Evolutionary conservation across 2,329 filamentous ascomycete genomes (phyloP).

Genomic region (Venturia aucupariae): DNA sequence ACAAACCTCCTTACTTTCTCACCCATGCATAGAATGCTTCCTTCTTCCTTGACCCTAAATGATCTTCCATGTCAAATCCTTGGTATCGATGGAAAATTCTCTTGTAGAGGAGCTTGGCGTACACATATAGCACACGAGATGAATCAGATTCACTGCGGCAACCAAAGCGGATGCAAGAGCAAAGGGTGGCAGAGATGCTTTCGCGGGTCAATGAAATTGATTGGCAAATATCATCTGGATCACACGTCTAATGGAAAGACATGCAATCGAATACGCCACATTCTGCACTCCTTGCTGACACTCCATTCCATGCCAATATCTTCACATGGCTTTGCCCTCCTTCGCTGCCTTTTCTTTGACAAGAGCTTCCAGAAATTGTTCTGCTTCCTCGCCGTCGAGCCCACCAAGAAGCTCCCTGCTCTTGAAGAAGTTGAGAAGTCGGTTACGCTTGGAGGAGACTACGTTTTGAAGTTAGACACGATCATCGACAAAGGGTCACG

Average conservation of each 20-base stretch:
- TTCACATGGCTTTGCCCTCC: not conserved
- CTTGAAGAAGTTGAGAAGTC: not conserved
- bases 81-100: not conserved
- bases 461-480: not conserved
- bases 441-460: not conserved
- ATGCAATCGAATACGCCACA: not conserved
- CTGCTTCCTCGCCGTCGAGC: not conserved
- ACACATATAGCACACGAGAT: not conserved
- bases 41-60: not conserved
- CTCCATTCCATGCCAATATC: not conserved
- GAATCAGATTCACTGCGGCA: no score
- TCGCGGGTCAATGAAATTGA: not conserved
- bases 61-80: not conserved
- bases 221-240: not conserved
- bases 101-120: no score
- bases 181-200: not conserved
- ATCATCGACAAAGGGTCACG: not conserved
- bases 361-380: not conserved
- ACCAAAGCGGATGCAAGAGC: not conserved
- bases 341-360: not conserved
- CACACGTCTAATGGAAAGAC: not conserved
- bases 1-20: not conserved
- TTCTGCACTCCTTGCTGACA: not conserved
- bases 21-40: not conserved
- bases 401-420: not conserved